Percentiles rank a stretch among this genome's conserved stretches.
phyloP scores from a whole-genome alignment of 805 yeast species.

The Sugiyamaella valdiviana region DNA sequence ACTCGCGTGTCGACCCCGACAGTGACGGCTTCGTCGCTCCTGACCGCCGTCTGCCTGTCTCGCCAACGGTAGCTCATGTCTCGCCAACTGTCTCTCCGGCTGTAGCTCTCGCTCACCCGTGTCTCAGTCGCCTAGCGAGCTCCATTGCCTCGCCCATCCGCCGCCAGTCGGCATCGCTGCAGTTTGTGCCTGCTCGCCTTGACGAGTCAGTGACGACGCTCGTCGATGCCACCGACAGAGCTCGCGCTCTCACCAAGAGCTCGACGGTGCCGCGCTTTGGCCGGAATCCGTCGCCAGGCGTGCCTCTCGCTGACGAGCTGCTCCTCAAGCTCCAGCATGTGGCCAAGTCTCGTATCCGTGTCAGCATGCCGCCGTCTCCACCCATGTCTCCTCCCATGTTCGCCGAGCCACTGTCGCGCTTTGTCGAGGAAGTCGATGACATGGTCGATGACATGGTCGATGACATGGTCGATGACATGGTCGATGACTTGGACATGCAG shows the following conservation, averaged over 20 bases:
- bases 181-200: background rate
- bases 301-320: background rate
- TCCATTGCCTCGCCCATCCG: too few relatives aligned
- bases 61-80: too few relatives aligned
- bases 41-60: background rate
- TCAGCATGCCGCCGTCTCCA: conserved; percentile 7
- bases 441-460: background rate
- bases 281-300: background rate
- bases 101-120: background rate
- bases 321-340: background rate
- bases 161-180: background rate
- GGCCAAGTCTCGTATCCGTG: background rate
- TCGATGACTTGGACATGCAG: too few relatives aligned
- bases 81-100: too few relatives aligned
- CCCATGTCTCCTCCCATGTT: conserved; percentile 10
- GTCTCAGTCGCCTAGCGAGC: too few relatives aligned
- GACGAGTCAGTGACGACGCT: background rate
- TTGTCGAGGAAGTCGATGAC: conserved; percentile 5
- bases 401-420: conserved; percentile 7
- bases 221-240: background rate
- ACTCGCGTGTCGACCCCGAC: background rate
- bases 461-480: background rate
- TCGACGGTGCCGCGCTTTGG: background rate
- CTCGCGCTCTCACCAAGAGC: background rate
- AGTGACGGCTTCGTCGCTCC: background rate